phyloP scores from a whole-genome alignment of 495 filamentous ascomycete species.

The Ramalina peruviana region DNA sequence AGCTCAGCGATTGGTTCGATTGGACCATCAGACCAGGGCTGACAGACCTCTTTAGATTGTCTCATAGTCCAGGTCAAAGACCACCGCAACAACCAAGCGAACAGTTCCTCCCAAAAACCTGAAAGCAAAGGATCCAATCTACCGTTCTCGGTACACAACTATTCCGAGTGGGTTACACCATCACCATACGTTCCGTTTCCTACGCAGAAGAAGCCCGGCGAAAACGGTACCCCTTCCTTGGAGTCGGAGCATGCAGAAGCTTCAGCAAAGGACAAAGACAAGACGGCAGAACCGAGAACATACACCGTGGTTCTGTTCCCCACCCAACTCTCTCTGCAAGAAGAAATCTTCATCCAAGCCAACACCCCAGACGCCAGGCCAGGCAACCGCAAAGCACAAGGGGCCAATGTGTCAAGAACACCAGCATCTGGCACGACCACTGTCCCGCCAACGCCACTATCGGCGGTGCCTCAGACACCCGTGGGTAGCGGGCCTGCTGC shows the following conservation, averaged over 20 bases:
- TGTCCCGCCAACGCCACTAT: conserved; percentile 48
- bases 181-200: conserved; percentile 76
- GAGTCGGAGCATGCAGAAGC: conserved; percentile 23
- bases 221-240: conserved; percentile 23
- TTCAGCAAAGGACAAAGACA: conserved; percentile 32
- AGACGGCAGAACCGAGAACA: conserved; percentile 43
- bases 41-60: conserved; percentile 42
- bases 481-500: conserved; percentile 35
- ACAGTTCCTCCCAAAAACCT: conserved; percentile 33
- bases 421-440: conserved; percentile 32
- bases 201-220: conserved; percentile 21
- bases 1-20: conserved; percentile 1
- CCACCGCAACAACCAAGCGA: conserved; percentile 54
- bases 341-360: conserved; percentile 62
- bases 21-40: not conserved
- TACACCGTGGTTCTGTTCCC: conserved; percentile 76
- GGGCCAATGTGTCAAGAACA: conserved; percentile 30
- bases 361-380: conserved; percentile 49
- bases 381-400: conserved; percentile 23
- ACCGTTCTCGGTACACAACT: conserved; percentile 81
- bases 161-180: conserved; percentile 73
- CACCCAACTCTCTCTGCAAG: conserved; percentile 56
- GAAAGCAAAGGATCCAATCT: conserved; percentile 43
- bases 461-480: conserved; percentile 45
- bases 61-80: conserved; percentile 87